Base-by-base conservation (phyloP, 306 rosid genomes). In the Casuarina equisetifolia region DNA sequence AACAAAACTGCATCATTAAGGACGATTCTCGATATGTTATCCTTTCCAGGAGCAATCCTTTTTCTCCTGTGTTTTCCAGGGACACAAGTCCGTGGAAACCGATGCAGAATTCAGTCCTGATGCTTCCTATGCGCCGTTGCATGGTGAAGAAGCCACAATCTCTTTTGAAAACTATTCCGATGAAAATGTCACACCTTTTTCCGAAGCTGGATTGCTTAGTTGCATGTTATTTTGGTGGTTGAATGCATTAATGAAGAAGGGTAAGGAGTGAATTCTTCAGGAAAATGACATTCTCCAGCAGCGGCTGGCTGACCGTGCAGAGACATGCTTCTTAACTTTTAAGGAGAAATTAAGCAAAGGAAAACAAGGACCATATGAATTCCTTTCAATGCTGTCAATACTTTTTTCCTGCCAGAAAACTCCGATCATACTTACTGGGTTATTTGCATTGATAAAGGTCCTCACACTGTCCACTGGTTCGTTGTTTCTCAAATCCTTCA, bases 361-460 rank as follows among this genome's bases (percentile, higher is more conserved):
- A 2, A 88, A 69, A 46, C 73, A 75, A 5, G 85, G 83, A 12
- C 71, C 75, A 70, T 72, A 45, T 70, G 32, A 82, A 72, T 36
- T 83, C 1, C 86, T 86, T 48, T 86, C 90, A 0, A 0, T 89
- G 57, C 58, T 89, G 19, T 78, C 74, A 87, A 77, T 77, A 59
- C 86, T 93, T 32, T 9, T 91, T 71, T 77, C 16, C 20, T 93
- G 98, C 84, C 90, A 93, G 16, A 32, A 80, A 89, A 83, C 68
- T 75, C 91, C 88, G 32, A 91, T 89, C 79, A 59, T 91, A 52
- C 8, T 87, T 9, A 81, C 98, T 4, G 98, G 97, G 44, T 17
- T 89, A 39, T 93, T 88, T 36, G 98, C 98, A 19, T 80, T 93
- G 69, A 72, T 93, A 1, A 93, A 93, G 86, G 73, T 91, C 39